Percentiles rank a stretch among this genome's conserved stretches.
These are phyloP conservation scores for Xerocomellus amylosporus DNA, from an alignment of 768 basidiomycete species.

Conservation along the genomic window DNA sequence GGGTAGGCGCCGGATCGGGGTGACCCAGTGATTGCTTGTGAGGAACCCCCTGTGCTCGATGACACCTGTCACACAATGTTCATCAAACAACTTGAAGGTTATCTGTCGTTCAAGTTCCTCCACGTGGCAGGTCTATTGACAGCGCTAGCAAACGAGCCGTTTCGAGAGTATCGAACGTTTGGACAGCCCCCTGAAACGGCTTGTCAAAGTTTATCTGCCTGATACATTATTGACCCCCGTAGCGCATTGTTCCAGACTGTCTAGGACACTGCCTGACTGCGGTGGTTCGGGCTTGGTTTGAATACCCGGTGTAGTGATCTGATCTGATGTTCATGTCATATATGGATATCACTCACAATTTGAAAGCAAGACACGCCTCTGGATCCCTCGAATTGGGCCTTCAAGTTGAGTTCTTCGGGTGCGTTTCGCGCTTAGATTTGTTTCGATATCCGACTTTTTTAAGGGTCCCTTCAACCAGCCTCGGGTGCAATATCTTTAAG, in stretches of 20 bases:
- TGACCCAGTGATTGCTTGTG: background rate
- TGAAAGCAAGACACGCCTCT: background rate
- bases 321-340: background rate
- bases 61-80: background rate
- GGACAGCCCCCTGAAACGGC: background rate
- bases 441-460: background rate
- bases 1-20: too few relatives aligned
- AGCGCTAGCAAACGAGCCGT: background rate
- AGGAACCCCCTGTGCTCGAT: background rate
- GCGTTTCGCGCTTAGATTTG: background rate
- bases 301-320: background rate
- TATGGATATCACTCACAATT: background rate
- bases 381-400: too few relatives aligned
- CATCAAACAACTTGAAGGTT: background rate
- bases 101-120: too few relatives aligned
- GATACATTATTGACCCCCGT: background rate
- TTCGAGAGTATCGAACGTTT: background rate
- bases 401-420: background rate
- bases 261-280: background rate
- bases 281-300: background rate
- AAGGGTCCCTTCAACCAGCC: background rate
- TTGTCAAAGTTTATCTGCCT: background rate
- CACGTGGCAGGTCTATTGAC: background rate
- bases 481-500: background rate
- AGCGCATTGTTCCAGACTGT: too few relatives aligned